Evolutionary conservation across 768 basidiomycete genomes (phyloP).

Genomic region (Trametes punicea): DNA sequence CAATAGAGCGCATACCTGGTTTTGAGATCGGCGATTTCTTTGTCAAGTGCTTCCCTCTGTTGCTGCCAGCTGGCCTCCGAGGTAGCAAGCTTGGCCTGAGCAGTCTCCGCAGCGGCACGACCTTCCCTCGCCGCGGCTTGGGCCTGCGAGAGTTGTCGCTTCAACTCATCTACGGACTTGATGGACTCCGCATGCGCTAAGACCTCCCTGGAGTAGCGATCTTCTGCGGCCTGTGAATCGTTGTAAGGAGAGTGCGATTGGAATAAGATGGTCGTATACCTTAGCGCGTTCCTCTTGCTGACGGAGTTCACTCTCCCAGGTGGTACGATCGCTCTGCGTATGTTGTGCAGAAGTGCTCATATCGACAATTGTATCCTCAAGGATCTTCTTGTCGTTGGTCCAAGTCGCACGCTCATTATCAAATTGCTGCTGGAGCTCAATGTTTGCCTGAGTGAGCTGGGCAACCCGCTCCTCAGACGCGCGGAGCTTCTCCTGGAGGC

Average conservation of each 20-base stretch:
- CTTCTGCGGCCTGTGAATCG: slow-evolving; percentile 64
- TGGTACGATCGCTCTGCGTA: slow-evolving; percentile 58
- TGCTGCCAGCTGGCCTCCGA: slow-evolving; percentile 80
- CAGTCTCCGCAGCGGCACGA: slow-evolving; percentile 63
- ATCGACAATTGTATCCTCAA: slow-evolving; percentile 81
- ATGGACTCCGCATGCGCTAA: slow-evolving; percentile 83
- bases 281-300: slow-evolving; percentile 66
- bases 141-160: slow-evolving; percentile 53
- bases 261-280: slow-evolving; percentile 33
- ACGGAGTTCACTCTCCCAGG: slow-evolving; percentile 64
- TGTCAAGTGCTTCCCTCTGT: slow-evolving; percentile 73
- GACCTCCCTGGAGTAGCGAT: slow-evolving; percentile 78
- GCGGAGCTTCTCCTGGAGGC: slow-evolving; percentile 60
- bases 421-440: slow-evolving; percentile 59
- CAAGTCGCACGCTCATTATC: slow-evolving; percentile 70
- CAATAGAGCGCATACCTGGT: slow-evolving; percentile 46
- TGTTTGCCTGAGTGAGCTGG: slow-evolving; percentile 46
- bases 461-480: slow-evolving; percentile 51
- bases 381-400: slow-evolving; percentile 72
- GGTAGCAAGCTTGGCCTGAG: slow-evolving; percentile 63
- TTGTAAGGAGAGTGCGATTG: neutral
- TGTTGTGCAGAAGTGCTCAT: slow-evolving; percentile 71
- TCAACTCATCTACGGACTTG: slow-evolving; percentile 63
- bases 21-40: slow-evolving; percentile 71
- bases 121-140: slow-evolving; percentile 58